Conservation (phyloP, 371 early-diverging fungal species). For the Mucor irregularis region DNA sequence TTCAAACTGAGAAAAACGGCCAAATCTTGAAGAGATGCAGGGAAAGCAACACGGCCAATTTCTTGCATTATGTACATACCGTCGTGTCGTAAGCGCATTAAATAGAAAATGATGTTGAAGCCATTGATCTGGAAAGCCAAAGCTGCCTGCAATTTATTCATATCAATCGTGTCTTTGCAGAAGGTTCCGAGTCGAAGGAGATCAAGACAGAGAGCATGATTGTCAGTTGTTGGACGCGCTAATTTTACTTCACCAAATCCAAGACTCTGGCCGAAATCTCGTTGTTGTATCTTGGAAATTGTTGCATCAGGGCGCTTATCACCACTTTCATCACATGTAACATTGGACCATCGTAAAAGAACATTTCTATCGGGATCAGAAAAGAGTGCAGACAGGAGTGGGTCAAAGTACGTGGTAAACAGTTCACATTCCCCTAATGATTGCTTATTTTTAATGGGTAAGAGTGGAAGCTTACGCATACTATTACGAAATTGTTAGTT, state of each 20-base stretch:
- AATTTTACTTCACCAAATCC: slow-evolving; percentile 18
- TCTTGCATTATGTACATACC: slow-evolving; percentile 27
- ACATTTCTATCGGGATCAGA: slow-evolving; percentile 23
- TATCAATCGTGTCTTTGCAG: slow-evolving; percentile 21
- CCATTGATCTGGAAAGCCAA: slow-evolving; percentile 22
- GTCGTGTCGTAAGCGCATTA: slow-evolving; percentile 24
- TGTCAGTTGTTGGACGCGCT: slow-evolving; percentile 18
- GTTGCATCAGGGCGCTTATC: slow-evolving; percentile 20
- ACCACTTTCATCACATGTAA: slow-evolving; percentile 17
- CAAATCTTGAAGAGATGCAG: slow-evolving; percentile 19
- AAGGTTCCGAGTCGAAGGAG: slow-evolving; percentile 16
- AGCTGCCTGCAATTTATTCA: slow-evolving; percentile 20
- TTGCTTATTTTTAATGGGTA: slow-evolving; percentile 16
- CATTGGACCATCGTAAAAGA: slow-evolving; percentile 19
- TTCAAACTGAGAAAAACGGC: slow-evolving; percentile 21
- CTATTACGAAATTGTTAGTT: too few species aligned
- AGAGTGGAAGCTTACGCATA: slow-evolving; percentile 16
- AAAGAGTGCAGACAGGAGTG: slow-evolving; percentile 21
- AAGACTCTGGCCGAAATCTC: slow-evolving; percentile 16
- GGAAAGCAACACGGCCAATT: slow-evolving; percentile 23
- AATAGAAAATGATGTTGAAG: slow-evolving; percentile 20
- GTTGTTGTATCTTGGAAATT: slow-evolving; percentile 14
- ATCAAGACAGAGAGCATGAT: slow-evolving; percentile 15
- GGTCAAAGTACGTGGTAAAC: slow-evolving; percentile 22
- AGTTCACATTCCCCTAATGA: slow-evolving; percentile 18